These are phyloP conservation scores for Exophiala sp. DNA, from an alignment of 2,329 filamentous ascomycete species.

Conservation along the genomic window DNA sequence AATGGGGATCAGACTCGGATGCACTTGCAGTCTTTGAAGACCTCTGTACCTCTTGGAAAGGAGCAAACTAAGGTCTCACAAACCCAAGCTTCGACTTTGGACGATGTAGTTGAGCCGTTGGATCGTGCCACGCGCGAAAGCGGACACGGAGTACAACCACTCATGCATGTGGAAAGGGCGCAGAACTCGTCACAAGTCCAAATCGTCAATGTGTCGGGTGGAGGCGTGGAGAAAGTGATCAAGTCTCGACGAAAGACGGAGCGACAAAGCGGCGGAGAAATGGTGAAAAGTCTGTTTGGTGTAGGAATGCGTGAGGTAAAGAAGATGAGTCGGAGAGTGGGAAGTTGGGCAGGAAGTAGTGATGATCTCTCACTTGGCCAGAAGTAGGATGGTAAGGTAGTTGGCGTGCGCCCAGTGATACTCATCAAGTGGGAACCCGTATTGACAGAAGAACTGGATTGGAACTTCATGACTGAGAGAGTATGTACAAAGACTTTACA, in stretches of 20 bases:
- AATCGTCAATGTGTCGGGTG: constrained; percentile 11
- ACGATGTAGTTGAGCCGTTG: constrained; percentile 3
- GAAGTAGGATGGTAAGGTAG: background rate
- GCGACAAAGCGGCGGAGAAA: constrained; percentile 21
- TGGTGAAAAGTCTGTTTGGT: constrained; percentile 23
- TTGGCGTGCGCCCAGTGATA: background rate
- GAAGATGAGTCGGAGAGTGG: constrained; percentile 24
- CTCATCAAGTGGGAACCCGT: background rate
- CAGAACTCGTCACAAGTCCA: constrained; percentile 3
- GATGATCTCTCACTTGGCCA: constrained; percentile 10
- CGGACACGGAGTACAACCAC: constrained; percentile 8
- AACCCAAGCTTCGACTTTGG: background rate
- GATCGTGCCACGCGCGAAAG: constrained; percentile 15
- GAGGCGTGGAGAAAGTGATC: constrained; percentile 17
- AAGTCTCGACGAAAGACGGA: constrained; percentile 14
- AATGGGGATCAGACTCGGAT: background rate
- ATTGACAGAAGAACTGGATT: background rate
- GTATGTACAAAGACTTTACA: constrained; percentile 7
- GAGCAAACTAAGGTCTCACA: background rate
- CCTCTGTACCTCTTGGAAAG: background rate
- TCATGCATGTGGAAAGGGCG: background rate
- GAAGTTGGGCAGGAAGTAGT: constrained; percentile 19
- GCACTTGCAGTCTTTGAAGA: background rate
- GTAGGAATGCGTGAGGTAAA: constrained; percentile 23
- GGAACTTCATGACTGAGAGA: no score